Evolutionary conservation across 2,329 filamentous ascomycete species (phyloP).

Genomic region (Sporothrix protearum): DNA sequence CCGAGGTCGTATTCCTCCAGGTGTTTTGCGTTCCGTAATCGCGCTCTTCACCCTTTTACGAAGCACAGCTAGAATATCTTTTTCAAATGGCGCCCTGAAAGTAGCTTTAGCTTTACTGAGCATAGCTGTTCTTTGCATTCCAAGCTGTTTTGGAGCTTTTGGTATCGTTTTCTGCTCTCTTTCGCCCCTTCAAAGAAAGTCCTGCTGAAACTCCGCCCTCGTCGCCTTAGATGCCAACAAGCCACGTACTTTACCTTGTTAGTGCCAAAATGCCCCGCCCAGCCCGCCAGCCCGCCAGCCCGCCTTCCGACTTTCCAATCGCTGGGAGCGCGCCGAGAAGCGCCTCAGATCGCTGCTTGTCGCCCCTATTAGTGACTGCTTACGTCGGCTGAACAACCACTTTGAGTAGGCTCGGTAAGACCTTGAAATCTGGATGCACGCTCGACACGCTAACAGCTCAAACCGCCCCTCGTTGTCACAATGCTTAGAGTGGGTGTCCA

Average conservation of each 20-base stretch:
- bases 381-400: not conserved
- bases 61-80: not conserved
- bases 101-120: not conserved
- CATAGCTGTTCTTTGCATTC: not conserved
- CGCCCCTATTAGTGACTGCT: slow-evolving; percentile 9
- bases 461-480: not conserved
- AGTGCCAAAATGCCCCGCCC: not conserved
- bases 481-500: not conserved
- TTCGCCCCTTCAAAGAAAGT: not conserved
- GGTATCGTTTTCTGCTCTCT: no score
- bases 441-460: not conserved
- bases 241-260: not conserved
- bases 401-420: not conserved
- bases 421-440: no score
- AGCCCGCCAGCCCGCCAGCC: not conserved
- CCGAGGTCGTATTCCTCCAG: not conserved
- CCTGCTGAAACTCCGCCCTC: not conserved
- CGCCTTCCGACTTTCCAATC: not conserved
- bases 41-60: not conserved
- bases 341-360: not conserved
- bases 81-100: not conserved
- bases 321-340: not conserved
- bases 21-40: not conserved
- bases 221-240: not conserved
- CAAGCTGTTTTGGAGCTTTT: not conserved